These are phyloP conservation scores for Sanghuangporus baumii DNA, from an alignment of 1,284 basidiomycete species.

Conservation along the genomic window DNA sequence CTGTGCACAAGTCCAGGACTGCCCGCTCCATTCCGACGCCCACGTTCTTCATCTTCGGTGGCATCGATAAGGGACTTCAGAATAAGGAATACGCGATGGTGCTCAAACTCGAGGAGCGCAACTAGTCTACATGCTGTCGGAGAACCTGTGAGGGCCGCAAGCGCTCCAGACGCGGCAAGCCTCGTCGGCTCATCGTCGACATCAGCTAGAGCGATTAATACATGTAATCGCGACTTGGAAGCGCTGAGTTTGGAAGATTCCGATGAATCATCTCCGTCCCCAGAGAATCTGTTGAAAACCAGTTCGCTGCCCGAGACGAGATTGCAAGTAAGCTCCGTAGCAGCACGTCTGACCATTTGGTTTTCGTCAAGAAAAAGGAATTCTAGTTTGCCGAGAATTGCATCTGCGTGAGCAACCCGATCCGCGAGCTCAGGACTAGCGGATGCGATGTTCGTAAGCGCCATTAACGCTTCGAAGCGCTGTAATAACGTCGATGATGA, in stretches of 20 bases:
- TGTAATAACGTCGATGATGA: slow-evolving; percentile 70
- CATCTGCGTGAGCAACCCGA: slow-evolving; percentile 55
- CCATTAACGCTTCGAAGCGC: slow-evolving; percentile 91
- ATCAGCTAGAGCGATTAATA: slow-evolving; percentile 81
- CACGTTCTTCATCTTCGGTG: slow-evolving; percentile 30
- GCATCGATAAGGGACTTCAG: slow-evolving; percentile 63
- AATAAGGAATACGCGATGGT: slow-evolving; percentile 52
- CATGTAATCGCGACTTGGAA: slow-evolving; percentile 63
- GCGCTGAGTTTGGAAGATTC: slow-evolving; percentile 24
- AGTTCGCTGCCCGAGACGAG: slow-evolving; percentile 73
- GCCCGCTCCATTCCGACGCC: slow-evolving; percentile 24
- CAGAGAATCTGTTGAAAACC: slow-evolving; percentile 68
- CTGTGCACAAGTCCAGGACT: slow-evolving; percentile 70
- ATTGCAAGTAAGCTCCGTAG: slow-evolving; percentile 93
- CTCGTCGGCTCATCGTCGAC: slow-evolving; percentile 80
- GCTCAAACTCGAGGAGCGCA: slow-evolving; percentile 56
- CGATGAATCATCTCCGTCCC: slow-evolving; percentile 31
- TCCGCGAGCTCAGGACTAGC: slow-evolving; percentile 59
- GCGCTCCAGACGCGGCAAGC: slow-evolving; percentile 78
- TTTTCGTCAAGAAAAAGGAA: slow-evolving; percentile 84
- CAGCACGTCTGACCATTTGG: slow-evolving; percentile 75
- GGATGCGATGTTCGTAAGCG: slow-evolving; percentile 92
- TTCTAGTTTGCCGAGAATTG: slow-evolving; percentile 67
- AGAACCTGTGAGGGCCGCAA: slow-evolving; percentile 73
- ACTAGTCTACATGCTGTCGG: slow-evolving; percentile 56